A percentile compares a stretch with the other conserved stretches of the same genome.
Evolutionary conservation across 768 basidiomycete genomes (phyloP).

Genomic region (Lactarius trivialis): DNA sequence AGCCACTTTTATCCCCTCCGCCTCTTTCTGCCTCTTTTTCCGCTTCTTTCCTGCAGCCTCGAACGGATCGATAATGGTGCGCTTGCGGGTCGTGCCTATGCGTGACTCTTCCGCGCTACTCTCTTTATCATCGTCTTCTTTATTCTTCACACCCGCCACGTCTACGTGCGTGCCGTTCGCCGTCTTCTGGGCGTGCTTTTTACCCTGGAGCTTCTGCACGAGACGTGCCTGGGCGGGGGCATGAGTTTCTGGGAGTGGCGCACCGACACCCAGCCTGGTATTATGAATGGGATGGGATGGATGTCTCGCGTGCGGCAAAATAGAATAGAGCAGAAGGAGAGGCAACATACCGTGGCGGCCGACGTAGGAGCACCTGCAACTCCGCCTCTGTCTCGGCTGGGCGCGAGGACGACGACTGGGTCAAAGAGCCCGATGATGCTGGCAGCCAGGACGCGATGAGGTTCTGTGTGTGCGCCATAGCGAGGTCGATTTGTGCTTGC

Average conservation of each 20-base stretch:
- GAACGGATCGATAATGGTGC: slow-evolving; percentile 54
- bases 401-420: slow-evolving; percentile 18
- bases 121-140: slow-evolving; percentile 40
- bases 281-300: background rate
- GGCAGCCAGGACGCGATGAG: slow-evolving; percentile 72
- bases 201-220: slow-evolving; percentile 48
- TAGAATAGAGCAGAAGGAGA: background rate
- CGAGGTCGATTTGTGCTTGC: slow-evolving; percentile 78
- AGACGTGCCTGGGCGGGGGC: slow-evolving; percentile 39
- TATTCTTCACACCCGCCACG: background rate
- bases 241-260: slow-evolving; percentile 44
- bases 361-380: slow-evolving; percentile 59
- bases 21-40: slow-evolving; percentile 42
- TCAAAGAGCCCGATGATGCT: slow-evolving; percentile 24
- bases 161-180: slow-evolving; percentile 27
- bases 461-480: slow-evolving; percentile 69
- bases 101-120: slow-evolving; percentile 39
- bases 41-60: slow-evolving; percentile 30
- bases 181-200: slow-evolving; percentile 43
- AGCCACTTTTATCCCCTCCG: background rate
- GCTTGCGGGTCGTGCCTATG: slow-evolving; percentile 53
- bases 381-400: slow-evolving; percentile 36
- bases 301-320: background rate
- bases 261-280: slow-evolving; percentile 68
- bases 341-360: slow-evolving; percentile 59